These are phyloP conservation scores for Hygrophorus russula DNA, from an alignment of 768 basidiomycete genomes.

Conservation along the genomic window DNA sequence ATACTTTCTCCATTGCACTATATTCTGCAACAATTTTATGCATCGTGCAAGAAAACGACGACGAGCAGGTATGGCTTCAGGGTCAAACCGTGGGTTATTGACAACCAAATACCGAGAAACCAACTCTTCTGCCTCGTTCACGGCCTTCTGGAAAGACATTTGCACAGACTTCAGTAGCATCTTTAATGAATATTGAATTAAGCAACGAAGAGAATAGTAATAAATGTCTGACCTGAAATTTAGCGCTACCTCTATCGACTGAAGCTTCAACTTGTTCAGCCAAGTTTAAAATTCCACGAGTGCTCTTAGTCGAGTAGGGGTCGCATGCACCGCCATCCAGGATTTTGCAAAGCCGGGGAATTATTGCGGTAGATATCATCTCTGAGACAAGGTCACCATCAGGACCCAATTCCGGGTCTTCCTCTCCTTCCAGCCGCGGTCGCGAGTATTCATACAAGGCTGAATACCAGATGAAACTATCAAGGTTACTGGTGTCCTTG, in stretches of 20 bases:
- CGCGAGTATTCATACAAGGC: slow-evolving; percentile 71
- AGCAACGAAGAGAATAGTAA: not conserved
- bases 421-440: slow-evolving; percentile 28
- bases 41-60: slow-evolving; percentile 54
- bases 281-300: slow-evolving; percentile 57
- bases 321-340: slow-evolving; percentile 77
- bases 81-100: slow-evolving; percentile 49
- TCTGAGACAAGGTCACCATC: slow-evolving; percentile 83
- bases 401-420: slow-evolving; percentile 55
- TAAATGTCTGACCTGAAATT: slow-evolving; percentile 43
- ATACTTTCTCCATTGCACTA: slow-evolving; percentile 70
- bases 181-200: slow-evolving; percentile 21
- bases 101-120: slow-evolving; percentile 36
- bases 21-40: slow-evolving; percentile 62
- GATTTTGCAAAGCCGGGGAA: slow-evolving; percentile 62
- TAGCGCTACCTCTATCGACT: slow-evolving; percentile 48
- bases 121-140: slow-evolving; percentile 37
- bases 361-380: slow-evolving; percentile 77
- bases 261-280: slow-evolving; percentile 74
- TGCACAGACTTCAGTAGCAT: slow-evolving; percentile 44
- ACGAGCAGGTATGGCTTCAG: slow-evolving; percentile 62
- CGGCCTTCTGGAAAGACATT: slow-evolving; percentile 40
- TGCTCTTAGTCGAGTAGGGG: slow-evolving; percentile 59
- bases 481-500: slow-evolving; percentile 46
- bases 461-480: slow-evolving; percentile 79